Evolutionary conservation across 208 protist genomes (phyloP).

Genomic region (Leishmania mexicana): DNA sequence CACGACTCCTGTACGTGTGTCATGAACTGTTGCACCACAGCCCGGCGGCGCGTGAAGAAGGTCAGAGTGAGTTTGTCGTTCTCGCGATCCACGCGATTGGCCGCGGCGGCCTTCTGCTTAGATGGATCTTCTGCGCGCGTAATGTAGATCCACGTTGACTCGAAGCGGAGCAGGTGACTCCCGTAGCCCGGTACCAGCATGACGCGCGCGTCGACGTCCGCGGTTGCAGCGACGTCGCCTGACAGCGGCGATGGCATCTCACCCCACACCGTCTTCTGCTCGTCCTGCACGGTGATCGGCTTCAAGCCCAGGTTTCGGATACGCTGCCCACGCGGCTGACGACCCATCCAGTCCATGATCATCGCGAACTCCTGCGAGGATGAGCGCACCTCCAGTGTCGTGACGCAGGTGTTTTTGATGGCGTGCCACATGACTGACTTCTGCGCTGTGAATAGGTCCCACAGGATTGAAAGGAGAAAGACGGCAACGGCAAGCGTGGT

Average conservation of each 20-base stretch:
- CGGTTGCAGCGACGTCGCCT: neutral
- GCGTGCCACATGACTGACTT: constrained; percentile 46
- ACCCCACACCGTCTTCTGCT: constrained; percentile 34
- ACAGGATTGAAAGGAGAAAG: constrained; percentile 65
- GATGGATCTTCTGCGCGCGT: constrained; percentile 65
- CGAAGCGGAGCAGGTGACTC: constrained; percentile 71
- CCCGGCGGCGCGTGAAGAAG: constrained; percentile 64
- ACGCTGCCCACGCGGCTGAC: constrained; percentile 60
- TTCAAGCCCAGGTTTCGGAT: constrained; percentile 72
- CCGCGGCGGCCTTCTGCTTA: constrained; percentile 53
- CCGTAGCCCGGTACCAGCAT: constrained; percentile 85
- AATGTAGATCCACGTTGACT: constrained; percentile 68
- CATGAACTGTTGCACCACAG: constrained; percentile 67
- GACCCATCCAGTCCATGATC: constrained; percentile 91
- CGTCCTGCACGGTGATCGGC: constrained; percentile 68
- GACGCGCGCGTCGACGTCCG: constrained; percentile 20
- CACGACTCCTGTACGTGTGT: constrained; percentile 57
- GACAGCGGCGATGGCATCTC: constrained; percentile 7
- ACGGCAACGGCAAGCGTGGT: constrained; percentile 58
- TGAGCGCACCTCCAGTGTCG: constrained; percentile 88
- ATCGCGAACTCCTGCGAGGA: constrained; percentile 86
- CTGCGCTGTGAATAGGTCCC: constrained; percentile 69
- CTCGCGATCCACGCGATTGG: constrained; percentile 57
- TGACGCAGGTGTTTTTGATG: constrained; percentile 51
- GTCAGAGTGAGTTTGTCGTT: constrained; percentile 78